phyloP scores from a whole-genome alignment of 345 rosid species.

The Corymbia maculata region DNA sequence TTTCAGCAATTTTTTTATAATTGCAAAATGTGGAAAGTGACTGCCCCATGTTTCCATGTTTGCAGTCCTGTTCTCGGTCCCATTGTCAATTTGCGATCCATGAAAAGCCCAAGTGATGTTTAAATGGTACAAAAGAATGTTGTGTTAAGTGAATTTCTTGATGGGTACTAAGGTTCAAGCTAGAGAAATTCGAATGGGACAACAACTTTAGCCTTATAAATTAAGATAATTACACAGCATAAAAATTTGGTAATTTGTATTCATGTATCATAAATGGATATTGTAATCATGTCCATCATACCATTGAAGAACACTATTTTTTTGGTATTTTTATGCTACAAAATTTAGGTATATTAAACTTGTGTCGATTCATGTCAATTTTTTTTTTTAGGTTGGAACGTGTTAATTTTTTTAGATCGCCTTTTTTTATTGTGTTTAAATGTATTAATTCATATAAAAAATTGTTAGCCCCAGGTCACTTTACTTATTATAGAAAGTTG shows the following conservation, averaged over 20 bases:
- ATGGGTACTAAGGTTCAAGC: neutral
- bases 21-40: neutral
- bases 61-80: neutral
- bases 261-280: neutral
- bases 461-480: neutral
- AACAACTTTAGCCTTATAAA: neutral
- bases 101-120: neutral
- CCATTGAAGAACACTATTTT: neutral
- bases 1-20: neutral
- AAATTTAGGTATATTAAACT: neutral
- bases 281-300: neutral
- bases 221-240: neutral
- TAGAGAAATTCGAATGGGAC: neutral
- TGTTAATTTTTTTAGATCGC: neutral
- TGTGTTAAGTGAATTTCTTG: neutral
- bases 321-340: neutral
- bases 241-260: neutral
- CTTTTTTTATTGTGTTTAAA: neutral
- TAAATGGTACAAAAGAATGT: neutral
- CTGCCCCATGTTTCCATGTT: neutral
- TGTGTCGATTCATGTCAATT: neutral
- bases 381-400: too few relatives aligned
- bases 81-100: neutral
- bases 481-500: neutral
- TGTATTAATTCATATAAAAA: neutral